A percentile compares a stretch with the other conserved stretches of the same genome.
phyloP scores from a whole-genome alignment of 208 protist species.

The Plasmodiophora brassicae region DNA sequence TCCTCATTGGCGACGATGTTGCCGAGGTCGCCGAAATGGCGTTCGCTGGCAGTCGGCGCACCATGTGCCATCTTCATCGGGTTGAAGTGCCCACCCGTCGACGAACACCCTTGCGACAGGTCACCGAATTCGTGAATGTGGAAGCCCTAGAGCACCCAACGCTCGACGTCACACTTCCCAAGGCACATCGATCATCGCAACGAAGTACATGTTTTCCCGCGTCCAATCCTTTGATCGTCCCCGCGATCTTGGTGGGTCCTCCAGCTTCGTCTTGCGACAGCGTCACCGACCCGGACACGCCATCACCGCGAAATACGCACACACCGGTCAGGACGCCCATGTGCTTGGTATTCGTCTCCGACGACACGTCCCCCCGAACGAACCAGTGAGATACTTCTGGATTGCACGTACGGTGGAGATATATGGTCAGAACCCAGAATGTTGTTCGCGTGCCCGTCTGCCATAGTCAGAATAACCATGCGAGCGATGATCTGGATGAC shows the following conservation, averaged over 20 bases:
- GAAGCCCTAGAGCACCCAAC: neutral
- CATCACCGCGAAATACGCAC: neutral
- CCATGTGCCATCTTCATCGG: neutral
- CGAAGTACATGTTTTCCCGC: too few relatives aligned
- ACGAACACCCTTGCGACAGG: neutral
- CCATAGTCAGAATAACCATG: too few relatives aligned
- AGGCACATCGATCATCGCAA: too few relatives aligned
- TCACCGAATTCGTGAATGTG: slow-evolving; percentile 27
- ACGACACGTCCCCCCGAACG: too few relatives aligned
- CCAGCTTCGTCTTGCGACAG: neutral
- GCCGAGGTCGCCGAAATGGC: slow-evolving; percentile 27
- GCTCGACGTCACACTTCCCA: too few relatives aligned
- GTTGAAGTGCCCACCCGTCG: slow-evolving; percentile 25
- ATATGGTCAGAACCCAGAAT: too few relatives aligned
- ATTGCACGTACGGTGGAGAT: too few relatives aligned
- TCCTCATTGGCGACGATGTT: slow-evolving; percentile 2
- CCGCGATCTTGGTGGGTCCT: neutral
- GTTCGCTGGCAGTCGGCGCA: neutral
- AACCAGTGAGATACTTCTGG: too few relatives aligned
- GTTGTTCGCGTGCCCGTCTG: too few relatives aligned
- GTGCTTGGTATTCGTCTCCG: too few relatives aligned
- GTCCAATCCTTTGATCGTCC: neutral
- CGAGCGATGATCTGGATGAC: too few relatives aligned
- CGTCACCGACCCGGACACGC: neutral
- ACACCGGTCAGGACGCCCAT: too few relatives aligned